Percentiles rank a stretch among this genome's conserved stretches.
These are phyloP conservation scores for Quercus gilva DNA, from an alignment of 306 rosid species.

Conservation along the genomic window DNA sequence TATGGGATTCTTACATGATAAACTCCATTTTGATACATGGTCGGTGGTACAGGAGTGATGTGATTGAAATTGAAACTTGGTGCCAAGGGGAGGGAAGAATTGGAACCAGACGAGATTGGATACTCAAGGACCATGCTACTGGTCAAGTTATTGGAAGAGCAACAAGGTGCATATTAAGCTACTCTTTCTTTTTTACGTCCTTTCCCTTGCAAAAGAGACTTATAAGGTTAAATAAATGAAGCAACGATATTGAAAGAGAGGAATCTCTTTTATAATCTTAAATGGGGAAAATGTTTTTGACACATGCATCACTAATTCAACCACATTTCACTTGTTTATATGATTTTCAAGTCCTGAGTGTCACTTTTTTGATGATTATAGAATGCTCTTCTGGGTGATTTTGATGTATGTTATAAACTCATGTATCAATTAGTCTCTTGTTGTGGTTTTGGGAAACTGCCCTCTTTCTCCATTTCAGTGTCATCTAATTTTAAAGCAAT, in stretches of 20 bases:
- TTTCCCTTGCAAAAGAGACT: not conserved
- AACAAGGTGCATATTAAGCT: slow-evolving; percentile 53
- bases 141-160: slow-evolving; percentile 91
- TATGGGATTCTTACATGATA: slow-evolving; percentile 13
- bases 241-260: not conserved
- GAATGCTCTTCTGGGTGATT: not conserved
- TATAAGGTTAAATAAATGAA: not conserved
- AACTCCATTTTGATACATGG: slow-evolving; percentile 17
- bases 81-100: slow-evolving; percentile 92
- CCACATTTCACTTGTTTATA: not conserved
- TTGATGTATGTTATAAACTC: not conserved
- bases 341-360: not conserved
- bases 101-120: slow-evolving; percentile 96
- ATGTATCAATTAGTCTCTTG: too few relatives aligned
- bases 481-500: not conserved
- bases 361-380: not conserved
- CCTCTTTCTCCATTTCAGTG: not conserved
- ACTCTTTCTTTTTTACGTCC: not conserved
- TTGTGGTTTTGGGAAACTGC: not conserved
- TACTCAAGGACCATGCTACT: slow-evolving; percentile 67
- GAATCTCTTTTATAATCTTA: not conserved
- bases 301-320: not conserved
- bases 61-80: slow-evolving; percentile 95
- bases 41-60: slow-evolving; percentile 73
- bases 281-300: not conserved